phyloP scores from a whole-genome alignment of 176 grass and related monocot species.

The Melocanna baccifera region DNA sequence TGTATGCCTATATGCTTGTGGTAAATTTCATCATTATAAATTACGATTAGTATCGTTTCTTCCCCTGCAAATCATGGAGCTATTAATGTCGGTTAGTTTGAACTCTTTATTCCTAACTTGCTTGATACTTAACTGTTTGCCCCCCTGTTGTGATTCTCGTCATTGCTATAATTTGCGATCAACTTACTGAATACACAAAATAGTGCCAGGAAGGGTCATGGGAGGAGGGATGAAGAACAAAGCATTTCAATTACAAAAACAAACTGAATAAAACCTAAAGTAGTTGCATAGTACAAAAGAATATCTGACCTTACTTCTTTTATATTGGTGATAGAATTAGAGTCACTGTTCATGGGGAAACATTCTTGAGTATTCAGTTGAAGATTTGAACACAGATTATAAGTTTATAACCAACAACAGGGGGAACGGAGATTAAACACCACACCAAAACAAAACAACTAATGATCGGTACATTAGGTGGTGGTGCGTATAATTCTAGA shows the following conservation, averaged over 20 bases:
- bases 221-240: neutral
- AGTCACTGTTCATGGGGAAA: neutral
- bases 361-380: neutral
- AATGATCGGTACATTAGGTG: neutral
- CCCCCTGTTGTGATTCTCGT: neutral
- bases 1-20: neutral
- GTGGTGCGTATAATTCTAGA: neutral
- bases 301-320: neutral
- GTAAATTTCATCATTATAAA: conserved; percentile 18
- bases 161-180: neutral
- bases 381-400: conserved; percentile 13
- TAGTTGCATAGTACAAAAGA: neutral
- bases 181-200: conserved; percentile 11
- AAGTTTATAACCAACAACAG: conserved; percentile 3
- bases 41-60: neutral
- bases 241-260: neutral
- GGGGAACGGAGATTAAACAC: neutral
- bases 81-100: neutral
- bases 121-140: neutral
- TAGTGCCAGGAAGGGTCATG: neutral
- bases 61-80: conserved; percentile 7
- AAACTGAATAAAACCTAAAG: neutral
- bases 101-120: neutral
- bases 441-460: neutral
- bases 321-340: neutral